Conservation (phyloP, 1,284 basidiomycete genomes). For the Cryptococcus floricola region DNA sequence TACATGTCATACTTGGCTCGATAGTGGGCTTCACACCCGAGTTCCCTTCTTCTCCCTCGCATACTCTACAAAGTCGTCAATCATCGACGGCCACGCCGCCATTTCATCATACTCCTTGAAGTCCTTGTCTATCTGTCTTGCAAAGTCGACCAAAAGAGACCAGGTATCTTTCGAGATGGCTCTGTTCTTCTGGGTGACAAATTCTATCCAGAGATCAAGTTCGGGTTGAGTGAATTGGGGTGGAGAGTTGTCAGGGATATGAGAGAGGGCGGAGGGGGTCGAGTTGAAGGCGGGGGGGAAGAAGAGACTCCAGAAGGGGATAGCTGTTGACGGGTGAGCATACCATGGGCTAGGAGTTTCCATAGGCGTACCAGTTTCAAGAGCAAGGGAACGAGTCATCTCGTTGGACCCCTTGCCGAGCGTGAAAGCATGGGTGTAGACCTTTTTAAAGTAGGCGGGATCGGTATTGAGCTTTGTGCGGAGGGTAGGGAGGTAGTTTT, state of each 20-base stretch:
- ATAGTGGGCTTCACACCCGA: too few species aligned
- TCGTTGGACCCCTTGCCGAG: slow-evolving; percentile 58
- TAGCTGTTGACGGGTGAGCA: slow-evolving; percentile 14
- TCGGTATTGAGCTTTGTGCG: slow-evolving; percentile 64
- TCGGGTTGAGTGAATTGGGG: slow-evolving; percentile 66
- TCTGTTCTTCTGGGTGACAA: slow-evolving; percentile 65
- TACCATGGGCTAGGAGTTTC: background rate
- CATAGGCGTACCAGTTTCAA: background rate
- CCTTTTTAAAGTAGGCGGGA: slow-evolving; percentile 71
- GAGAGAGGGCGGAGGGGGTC: slow-evolving; percentile 61
- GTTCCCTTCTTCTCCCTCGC: slow-evolving; percentile 19
- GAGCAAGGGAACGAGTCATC: background rate
- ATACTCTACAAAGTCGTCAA: slow-evolving; percentile 50
- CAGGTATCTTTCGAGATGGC: slow-evolving; percentile 94
- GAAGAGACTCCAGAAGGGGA: slow-evolving; percentile 73
- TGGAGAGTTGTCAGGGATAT: slow-evolving; percentile 26
- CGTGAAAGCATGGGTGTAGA: slow-evolving; percentile 85
- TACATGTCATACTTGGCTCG: too few species aligned
- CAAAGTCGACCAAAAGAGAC: slow-evolving; percentile 65
- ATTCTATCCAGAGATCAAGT: slow-evolving; percentile 79
- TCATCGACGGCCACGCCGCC: slow-evolving; percentile 56
- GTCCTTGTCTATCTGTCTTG: slow-evolving; percentile 71
- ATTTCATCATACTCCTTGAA: slow-evolving; percentile 81
- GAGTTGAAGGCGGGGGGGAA: slow-evolving; percentile 72
- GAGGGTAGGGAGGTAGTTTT: slow-evolving; percentile 58